phyloP scores from a whole-genome alignment of 768 basidiomycete species.

The Phallus indusiatus region DNA sequence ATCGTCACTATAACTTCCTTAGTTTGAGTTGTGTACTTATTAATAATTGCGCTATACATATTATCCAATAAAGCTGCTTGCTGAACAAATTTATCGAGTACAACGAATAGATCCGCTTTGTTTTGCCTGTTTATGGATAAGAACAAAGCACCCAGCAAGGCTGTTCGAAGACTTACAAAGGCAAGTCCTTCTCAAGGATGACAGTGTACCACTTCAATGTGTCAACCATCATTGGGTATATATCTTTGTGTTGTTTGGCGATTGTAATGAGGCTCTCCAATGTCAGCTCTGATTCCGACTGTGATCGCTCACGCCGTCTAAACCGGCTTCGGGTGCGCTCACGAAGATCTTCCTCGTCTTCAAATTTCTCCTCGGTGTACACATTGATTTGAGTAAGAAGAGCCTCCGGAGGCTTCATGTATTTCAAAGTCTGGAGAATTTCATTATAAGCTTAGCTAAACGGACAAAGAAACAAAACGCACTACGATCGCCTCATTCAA shows the following conservation, averaged over 20 bases:
- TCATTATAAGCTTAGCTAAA: background rate
- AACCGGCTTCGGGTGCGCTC: slow-evolving; percentile 43
- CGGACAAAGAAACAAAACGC: slow-evolving; percentile 23
- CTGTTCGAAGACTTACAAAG: slow-evolving; percentile 47
- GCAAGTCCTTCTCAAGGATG: slow-evolving; percentile 50
- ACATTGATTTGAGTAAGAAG: slow-evolving; percentile 74
- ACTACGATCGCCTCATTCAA: slow-evolving; percentile 80
- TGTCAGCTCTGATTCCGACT: slow-evolving; percentile 43
- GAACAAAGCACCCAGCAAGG: background rate
- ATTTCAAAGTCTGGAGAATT: slow-evolving; percentile 59
- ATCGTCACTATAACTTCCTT: slow-evolving; percentile 39
- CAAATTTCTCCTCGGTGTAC: slow-evolving; percentile 82
- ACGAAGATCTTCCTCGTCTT: slow-evolving; percentile 80
- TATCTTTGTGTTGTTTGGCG: slow-evolving; percentile 51
- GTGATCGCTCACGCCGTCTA: slow-evolving; percentile 15
- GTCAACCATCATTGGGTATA: slow-evolving; percentile 53
- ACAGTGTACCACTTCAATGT: slow-evolving; percentile 47
- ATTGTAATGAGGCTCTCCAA: slow-evolving; percentile 52
- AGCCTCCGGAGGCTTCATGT: slow-evolving; percentile 64
- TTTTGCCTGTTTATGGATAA: slow-evolving; percentile 36
- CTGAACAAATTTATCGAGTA: slow-evolving; percentile 58
- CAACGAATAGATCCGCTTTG: slow-evolving; percentile 47
- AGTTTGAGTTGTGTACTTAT: slow-evolving; percentile 14
- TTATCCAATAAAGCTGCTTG: slow-evolving; percentile 49
- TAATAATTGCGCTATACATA: slow-evolving; percentile 39